Evolutionary conservation across 805 yeast species (phyloP), one percentile per base, ranked within the genome.

Genomic region (Candida awuae): DNA sequence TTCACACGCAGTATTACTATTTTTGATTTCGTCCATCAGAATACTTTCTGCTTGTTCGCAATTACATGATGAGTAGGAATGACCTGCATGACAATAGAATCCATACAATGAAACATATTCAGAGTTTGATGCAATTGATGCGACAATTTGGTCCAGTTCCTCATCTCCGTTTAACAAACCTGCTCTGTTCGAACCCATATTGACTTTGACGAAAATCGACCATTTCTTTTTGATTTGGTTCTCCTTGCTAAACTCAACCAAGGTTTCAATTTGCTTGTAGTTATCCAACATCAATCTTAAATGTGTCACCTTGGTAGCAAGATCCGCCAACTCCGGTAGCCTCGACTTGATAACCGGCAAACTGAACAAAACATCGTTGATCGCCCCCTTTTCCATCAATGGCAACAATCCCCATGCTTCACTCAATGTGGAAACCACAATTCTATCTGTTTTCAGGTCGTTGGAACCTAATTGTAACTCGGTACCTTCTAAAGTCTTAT

Each of bases 61-160:
- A 14, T 67, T 57, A 6, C 59, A 56, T 0, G 80, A 63, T 1
- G 62, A 61, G 51, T 84, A 84, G 0, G 88, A 77, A 52, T 79
- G 84, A 2, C 94, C 94, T 1, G 86, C 84, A 60, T 84, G 92
- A 29, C 83, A 77, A 56, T 84, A 84, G 49, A 83, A 73, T 0
- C 94, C 94, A 50, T 64, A 74, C 13, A 82, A 42, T 8, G 68
- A 62, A 9, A 78, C 64, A 29, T 56, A 46, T 1, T 61, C 49
- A 10, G 49, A 44, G 18, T 34, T 29, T 16, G 18, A 20, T 12
- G 26, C 10, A n/a, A 19, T 12, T 1, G 54, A 42, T 0, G 52
- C 43, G 10, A 40, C 15, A 7, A 34, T 33, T 23, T 35, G 14
- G 6, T 21, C 32, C 5, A 40, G 19, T 29, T 42, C 53, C 28